These are phyloP conservation scores for Pichia sp. DNA, from an alignment of 1,139 yeast genomes.

Conservation along the genomic window DNA sequence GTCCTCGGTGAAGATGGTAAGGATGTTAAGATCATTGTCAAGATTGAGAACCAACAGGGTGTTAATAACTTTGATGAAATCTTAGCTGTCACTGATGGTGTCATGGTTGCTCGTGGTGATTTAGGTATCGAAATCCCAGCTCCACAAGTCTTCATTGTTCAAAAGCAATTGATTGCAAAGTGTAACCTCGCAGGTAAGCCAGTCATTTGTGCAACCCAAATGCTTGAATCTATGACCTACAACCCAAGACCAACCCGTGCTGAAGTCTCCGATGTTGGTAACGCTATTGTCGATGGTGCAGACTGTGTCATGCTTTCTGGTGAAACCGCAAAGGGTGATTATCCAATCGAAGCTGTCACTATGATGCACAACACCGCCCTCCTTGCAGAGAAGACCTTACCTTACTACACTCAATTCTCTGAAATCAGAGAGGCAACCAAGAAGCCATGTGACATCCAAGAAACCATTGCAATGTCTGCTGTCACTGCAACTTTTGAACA, in stretches of 20 bases:
- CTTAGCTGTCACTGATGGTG: slow-evolving; percentile 93
- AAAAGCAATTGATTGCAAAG: slow-evolving; percentile 97
- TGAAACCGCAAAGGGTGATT: slow-evolving; percentile 99
- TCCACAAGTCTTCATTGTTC: slow-evolving; percentile 97
- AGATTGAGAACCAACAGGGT: slow-evolving; percentile 99
- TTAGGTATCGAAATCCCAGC: slow-evolving; percentile 99
- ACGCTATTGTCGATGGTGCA: slow-evolving; percentile 98
- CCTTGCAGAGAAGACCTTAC: slow-evolving; percentile 95
- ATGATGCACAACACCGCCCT: slow-evolving; percentile 98
- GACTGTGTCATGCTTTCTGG: slow-evolving; percentile 99
- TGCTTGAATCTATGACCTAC: slow-evolving; percentile 99
- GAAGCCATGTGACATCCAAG: slow-evolving; percentile 89
- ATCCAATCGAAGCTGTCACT: slow-evolving; percentile 94
- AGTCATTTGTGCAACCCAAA: slow-evolving; percentile 98
- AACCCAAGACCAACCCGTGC: slow-evolving; percentile 99
- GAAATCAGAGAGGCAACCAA: slow-evolving; percentile 82
- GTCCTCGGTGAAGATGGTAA: slow-evolving; percentile 97
- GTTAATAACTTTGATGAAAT: slow-evolving; percentile 98
- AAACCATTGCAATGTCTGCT: slow-evolving; percentile 96
- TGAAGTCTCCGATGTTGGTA: slow-evolving; percentile 98
- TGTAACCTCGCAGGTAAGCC: slow-evolving; percentile 99
- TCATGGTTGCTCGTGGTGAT: slow-evolving; percentile 99
- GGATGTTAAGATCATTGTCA: slow-evolving; percentile 90
- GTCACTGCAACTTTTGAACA: slow-evolving; percentile 96
- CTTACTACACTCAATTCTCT: slow-evolving; percentile 75